These are phyloP conservation scores for Closterium sp. DNA, from an alignment of 139 green algal species.

Conservation along the genomic window DNA sequence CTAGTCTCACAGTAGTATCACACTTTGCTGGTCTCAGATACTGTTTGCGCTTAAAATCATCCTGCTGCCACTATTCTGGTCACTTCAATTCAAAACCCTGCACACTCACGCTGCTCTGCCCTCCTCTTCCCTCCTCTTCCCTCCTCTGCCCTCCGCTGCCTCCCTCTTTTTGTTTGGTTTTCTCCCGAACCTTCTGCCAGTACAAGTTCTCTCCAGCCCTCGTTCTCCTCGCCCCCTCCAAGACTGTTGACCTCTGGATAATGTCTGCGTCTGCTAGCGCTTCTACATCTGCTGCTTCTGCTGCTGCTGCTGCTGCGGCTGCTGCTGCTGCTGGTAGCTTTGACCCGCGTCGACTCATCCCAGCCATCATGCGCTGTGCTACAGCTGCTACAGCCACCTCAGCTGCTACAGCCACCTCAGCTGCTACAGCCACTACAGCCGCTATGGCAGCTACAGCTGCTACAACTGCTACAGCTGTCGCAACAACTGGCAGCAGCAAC, in stretches of 20 bases:
- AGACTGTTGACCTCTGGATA: conserved; percentile 77
- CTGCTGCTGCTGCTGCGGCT: neutral
- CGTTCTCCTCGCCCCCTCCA: conserved; percentile 60
- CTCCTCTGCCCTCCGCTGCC: neutral
- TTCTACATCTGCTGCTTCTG: neutral
- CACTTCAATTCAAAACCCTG: no score
- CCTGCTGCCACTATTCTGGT: no score
- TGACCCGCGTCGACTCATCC: conserved; percentile 66
- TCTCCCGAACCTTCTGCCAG: conserved; percentile 51
- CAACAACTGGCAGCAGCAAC: neutral
- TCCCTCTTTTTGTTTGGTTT: neutral
- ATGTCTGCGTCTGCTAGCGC: neutral
- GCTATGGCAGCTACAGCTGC: neutral
- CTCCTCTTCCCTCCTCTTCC: neutral
- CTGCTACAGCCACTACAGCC: neutral
- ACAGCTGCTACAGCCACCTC: neutral
- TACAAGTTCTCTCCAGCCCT: conserved; percentile 86
- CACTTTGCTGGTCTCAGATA: no score
- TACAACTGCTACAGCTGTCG: neutral
- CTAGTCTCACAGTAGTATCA: no score
- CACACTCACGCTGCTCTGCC: no score
- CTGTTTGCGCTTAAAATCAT: no score
- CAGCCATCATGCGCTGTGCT: conserved; percentile 74
- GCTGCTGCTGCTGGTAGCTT: neutral
- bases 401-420: no score